Conservation (phyloP, 2,329 filamentous ascomycete genomes). For the Fusarium bactridioides region DNA sequence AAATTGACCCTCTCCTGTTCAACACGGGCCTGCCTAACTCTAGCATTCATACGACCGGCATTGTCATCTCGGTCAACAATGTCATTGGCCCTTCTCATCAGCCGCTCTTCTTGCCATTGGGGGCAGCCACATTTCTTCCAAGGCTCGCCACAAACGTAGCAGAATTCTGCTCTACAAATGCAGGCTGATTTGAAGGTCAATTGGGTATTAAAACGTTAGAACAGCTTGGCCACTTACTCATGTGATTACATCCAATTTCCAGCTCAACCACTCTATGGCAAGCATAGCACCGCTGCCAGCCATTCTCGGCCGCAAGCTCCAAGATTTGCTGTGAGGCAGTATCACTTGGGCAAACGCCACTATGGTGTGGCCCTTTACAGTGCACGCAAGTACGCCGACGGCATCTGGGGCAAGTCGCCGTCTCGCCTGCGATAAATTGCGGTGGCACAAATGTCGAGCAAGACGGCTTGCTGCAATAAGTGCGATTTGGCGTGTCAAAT, state of each 20-base stretch:
- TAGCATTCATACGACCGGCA: background rate
- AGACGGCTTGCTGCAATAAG: constrained; percentile 55
- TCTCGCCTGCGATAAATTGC: constrained; percentile 40
- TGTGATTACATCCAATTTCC: constrained; percentile 61
- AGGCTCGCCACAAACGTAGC: constrained; percentile 53
- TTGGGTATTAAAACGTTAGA: no score
- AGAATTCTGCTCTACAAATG: constrained; percentile 56
- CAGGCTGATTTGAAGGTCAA: constrained; percentile 43
- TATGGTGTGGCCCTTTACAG: constrained; percentile 58
- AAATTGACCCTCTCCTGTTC: constrained; percentile 6
- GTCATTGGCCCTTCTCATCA: constrained; percentile 44
- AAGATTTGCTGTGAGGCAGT: constrained; percentile 50
- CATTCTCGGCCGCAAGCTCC: constrained; percentile 48
- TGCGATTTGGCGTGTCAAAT: constrained; percentile 55
- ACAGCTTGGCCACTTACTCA: constrained; percentile 51
- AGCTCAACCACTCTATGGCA: constrained; percentile 51
- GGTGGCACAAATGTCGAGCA: constrained; percentile 60
- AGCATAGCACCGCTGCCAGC: constrained; percentile 59
- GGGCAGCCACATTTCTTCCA: constrained; percentile 54
- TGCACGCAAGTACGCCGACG: constrained; percentile 51
- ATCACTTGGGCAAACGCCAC: constrained; percentile 58
- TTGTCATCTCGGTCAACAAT: constrained; percentile 41
- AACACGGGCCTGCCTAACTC: background rate
- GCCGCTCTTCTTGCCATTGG: constrained; percentile 49
- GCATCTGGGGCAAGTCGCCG: constrained; percentile 56